Base-by-base conservation (phyloP, 768 basidiomycete species). In the Macrolepiota dolichaula region DNA sequence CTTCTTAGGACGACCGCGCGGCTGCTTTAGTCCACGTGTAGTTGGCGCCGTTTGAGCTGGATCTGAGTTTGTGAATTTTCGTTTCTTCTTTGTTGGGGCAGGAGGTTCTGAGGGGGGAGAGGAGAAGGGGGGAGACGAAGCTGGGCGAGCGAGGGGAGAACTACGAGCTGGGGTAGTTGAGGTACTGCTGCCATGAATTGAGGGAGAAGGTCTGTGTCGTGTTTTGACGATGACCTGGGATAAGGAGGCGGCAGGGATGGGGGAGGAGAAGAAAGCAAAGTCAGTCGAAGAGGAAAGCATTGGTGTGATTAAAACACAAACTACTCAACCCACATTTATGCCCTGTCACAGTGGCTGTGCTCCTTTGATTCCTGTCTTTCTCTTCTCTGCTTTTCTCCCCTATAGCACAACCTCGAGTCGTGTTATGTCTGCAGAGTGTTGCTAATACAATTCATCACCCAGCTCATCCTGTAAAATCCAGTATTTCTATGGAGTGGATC, bases 11-110 rank as follows among this genome's bases (percentile, higher is more conserved):
- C 65, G 63, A 7, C 72, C 68, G 25, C 77, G 77, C 1, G 77
- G 72, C 46, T 77, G 70, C 64, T 81, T 81, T 57, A 76, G 75
- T 9, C 73, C 72, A 51, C 76, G 74, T 24, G 77, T 77, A 22
- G 76, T 63, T 35, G 72, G 58, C 37, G 61, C 51, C 52, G 59
- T 55, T 9, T 64, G 53, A 4, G 56, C 55, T 3, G 62, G 24
- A 15, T 67, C 60, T 40, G 66, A 35, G 0, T 73, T 69, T 51
- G 65, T 49, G 27, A 69, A 69, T 66, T 77, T 79, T 54, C 79
- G 76, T 59, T 80, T 81, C 60, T 60, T 67, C 4, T 35, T 37
- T 11, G 63, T 22, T 1, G 63, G 56, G 49, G 66, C 68, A 2
- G 68, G 65, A 4, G 72, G 69, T 57, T 68, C 71, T 3, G 71